Base-by-base conservation (phyloP, 257 asterid species). In the Plantago major region DNA sequence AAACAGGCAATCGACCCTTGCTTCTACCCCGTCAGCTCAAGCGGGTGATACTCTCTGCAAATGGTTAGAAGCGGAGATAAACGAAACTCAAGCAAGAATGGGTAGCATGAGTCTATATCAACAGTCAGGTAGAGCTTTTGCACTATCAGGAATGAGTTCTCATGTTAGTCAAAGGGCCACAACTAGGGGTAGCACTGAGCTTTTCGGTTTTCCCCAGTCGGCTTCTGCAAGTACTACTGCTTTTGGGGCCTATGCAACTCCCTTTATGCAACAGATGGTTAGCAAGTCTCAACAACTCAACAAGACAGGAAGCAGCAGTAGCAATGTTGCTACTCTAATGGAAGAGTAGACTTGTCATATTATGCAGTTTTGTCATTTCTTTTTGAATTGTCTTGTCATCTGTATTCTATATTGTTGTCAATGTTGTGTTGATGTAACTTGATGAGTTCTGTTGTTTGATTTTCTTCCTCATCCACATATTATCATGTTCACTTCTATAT, bases 121-220 rank as follows among this genome's bases (percentile, higher is more conserved):
- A 9, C 37, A 6, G 28, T 5, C 37, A 1, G 79, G 79, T 4
- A 58, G 79, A 37, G 79, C 79, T 2, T 69, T 11, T 22, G 66
- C 68, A 0, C 70, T 74, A 5, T 66, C 79, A 6, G 79, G 72
- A 42, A 64, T 69, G 70, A 70, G 70, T 42, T 70, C 75, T 3
- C 79, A 73, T 54, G 22, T 42, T 2, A 30, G 3, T 5, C 79
- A 74, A 66, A 51, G 79, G 65, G 70, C 63, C 42, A 13, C 79
- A 9, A 59, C 68, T 28, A 60, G 55, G 52, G 75, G 72, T 17
- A 60, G 10, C 0, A 0, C 26, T 2, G 56, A 22, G 1, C 13
- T 33, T 33, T 33, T 7, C 40, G 40, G 40, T 33, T 33, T 66
- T 46, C 50, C 65, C 0, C 65, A 64, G 3, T 43, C 42, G 1